Conservation (phyloP, 208 protist species). For the Trypanosoma grayi region DNA sequence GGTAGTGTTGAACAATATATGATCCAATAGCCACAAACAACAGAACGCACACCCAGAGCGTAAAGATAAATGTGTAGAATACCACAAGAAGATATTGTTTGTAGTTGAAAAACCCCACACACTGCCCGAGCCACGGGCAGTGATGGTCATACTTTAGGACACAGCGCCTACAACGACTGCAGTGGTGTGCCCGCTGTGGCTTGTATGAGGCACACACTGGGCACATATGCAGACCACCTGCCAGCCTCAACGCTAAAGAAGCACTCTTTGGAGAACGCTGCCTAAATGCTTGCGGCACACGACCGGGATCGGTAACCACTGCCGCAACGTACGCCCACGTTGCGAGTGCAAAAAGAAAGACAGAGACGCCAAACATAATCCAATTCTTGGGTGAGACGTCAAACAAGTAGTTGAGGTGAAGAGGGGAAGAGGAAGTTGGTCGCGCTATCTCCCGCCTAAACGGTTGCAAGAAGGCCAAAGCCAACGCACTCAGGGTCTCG, state of each 20-base stretch:
- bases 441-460: constrained; percentile 5
- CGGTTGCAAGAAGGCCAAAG: constrained; percentile 21
- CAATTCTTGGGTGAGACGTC: constrained; percentile 33
- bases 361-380: constrained; percentile 54
- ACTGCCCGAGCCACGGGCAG: constrained; percentile 91
- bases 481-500: constrained; percentile 37
- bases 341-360: constrained; percentile 56
- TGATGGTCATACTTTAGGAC: constrained; percentile 93
- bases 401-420: constrained; percentile 21
- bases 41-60: constrained; percentile 55
- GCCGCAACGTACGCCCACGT: constrained; percentile 77
- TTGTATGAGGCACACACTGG: constrained; percentile 84
- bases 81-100: constrained; percentile 86
- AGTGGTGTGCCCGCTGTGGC: constrained; percentile 87
- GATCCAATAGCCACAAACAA: constrained; percentile 27
- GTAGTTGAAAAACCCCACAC: constrained; percentile 93
- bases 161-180: constrained; percentile 84
- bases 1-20: constrained; percentile 24
- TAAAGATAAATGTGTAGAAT: constrained; percentile 74
- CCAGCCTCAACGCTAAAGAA: constrained; percentile 47
- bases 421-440: constrained; percentile 23
- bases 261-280: constrained; percentile 62
- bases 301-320: constrained; percentile 57
- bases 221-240: constrained; percentile 65
- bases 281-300: constrained; percentile 67